Evolutionary conservation across 1,284 basidiomycete species (phyloP).

Genomic region (Crucibulum parvulum): DNA sequence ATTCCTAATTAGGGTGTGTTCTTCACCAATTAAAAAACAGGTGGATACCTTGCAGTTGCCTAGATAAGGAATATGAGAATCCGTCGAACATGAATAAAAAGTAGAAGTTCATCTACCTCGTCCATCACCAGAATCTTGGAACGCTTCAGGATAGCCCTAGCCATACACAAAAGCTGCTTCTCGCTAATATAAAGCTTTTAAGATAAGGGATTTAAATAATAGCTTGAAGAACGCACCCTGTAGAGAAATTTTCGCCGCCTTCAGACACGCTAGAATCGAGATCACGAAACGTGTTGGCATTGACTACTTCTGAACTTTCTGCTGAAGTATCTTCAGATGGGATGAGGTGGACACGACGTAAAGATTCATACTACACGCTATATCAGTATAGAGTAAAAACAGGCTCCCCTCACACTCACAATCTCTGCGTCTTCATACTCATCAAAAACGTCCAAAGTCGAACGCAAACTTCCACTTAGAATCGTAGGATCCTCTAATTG

Average conservation of each 20-base stretch:
- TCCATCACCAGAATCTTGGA: constrained; percentile 85
- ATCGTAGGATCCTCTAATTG: constrained; percentile 87
- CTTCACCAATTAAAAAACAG: no score
- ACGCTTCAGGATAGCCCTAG: constrained; percentile 79
- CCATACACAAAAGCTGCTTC: constrained; percentile 88
- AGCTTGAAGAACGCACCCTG: constrained; percentile 20
- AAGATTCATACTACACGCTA: constrained; percentile 75
- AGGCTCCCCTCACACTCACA: constrained; percentile 46
- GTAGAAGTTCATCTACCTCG: constrained; percentile 54
- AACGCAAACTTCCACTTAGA: constrained; percentile 85
- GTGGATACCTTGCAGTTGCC: constrained; percentile 67
- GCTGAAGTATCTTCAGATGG: constrained; percentile 59
- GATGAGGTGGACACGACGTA: constrained; percentile 89
- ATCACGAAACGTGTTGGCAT: constrained; percentile 87
- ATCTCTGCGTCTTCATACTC: constrained; percentile 90
- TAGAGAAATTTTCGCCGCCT: constrained; percentile 87
- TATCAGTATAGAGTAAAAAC: neutral
- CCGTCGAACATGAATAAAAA: neutral
- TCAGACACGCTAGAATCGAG: constrained; percentile 87
- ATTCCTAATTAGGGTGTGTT: no score
- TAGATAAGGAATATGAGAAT: constrained; percentile 24
- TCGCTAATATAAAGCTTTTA: constrained; percentile 49
- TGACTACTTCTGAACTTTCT: constrained; percentile 63
- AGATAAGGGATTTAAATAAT: constrained; percentile 48
- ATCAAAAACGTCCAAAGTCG: constrained; percentile 90